Percentiles rank a stretch among this genome's conserved stretches.
Evolutionary conservation across 257 asterid genomes (phyloP).

Genomic region (Echites panduratus): DNA sequence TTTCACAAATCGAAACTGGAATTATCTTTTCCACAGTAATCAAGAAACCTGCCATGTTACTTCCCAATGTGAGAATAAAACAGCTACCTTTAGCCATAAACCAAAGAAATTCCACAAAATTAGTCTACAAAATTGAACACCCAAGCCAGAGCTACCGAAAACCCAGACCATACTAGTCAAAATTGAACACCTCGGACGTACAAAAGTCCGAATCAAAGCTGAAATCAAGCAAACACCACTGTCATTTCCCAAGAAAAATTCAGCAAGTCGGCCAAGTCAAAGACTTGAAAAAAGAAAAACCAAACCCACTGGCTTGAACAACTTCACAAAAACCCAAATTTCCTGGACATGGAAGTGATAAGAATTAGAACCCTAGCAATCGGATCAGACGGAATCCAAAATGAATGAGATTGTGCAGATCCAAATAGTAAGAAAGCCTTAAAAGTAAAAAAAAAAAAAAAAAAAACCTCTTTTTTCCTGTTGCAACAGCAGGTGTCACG

Average conservation of each 20-base stretch:
- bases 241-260: background rate
- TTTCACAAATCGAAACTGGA: background rate
- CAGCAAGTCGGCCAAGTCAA: constrained; percentile 14
- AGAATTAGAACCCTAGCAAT: constrained; percentile 1
- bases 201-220: constrained; percentile 9
- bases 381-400: constrained; percentile 24
- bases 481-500: constrained; percentile 26
- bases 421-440: constrained; percentile 12
- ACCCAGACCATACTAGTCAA: background rate
- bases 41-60: background rate
- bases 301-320: constrained; percentile 2
- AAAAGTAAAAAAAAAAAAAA: too few species aligned
- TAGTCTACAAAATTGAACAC: background rate
- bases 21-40: background rate
- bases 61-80: background rate
- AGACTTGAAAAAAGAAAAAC: background rate
- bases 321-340: constrained; percentile 9
- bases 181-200: constrained; percentile 5
- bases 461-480: constrained; percentile 6
- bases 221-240: constrained; percentile 2
- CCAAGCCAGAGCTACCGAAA: background rate
- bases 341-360: background rate
- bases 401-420: constrained; percentile 17
- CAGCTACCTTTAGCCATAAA: background rate
- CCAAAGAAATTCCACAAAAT: background rate